Evolutionary conservation across 2,329 filamentous ascomycete species (phyloP), one percentile per base, ranked within the genome.

Genomic region (Septoria linicola): DNA sequence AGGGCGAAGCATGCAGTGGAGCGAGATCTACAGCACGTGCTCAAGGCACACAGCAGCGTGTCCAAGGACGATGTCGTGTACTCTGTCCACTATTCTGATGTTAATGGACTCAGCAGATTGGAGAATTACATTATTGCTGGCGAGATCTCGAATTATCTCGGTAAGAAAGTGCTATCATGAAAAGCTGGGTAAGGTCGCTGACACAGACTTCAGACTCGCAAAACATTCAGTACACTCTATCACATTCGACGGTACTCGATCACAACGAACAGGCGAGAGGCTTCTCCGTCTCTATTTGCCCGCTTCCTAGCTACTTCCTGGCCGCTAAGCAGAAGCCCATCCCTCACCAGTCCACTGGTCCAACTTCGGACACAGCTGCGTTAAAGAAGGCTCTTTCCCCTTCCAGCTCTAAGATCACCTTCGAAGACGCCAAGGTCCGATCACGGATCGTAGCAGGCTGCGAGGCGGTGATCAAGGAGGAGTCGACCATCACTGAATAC

Each of bases 111-210:
- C 47, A 67, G 64, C 14, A 53, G 63, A 17, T 57, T 70, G 43
- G 68, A 70, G 49, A 69, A 69, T 49, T 68, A 68, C 41, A 69
- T 69, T 21, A 59, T 69, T 13, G 66, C 63, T 1, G 59, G 63
- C 14, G 67, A 69, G 50, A 64, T 69, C 43, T 65, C 64, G 8
- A 58, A 62, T 8, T 61, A 59, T 37, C 58, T 68, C 19, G 62
- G 66, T 68, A 36, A 55, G 63, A 43, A 6, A 3, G 3, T 30
- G 11, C 17, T 11, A 11, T 5, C 20, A 40, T 10, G 21, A 46
- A 8, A 14, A 8, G 7, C 35, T 16, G 8, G 17, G 8, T 6
- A 17, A 19, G 17, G 7, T 19, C 10, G 16, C 35, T 37, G 35
- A 37, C 17, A 58, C 25, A 13, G 20, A 8, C 8, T 19, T 21